Evolutionary conservation across 2,329 filamentous ascomycete genomes (phyloP), one percentile per base, ranked within the genome.

Genomic region (Sclerotinia borealis): DNA sequence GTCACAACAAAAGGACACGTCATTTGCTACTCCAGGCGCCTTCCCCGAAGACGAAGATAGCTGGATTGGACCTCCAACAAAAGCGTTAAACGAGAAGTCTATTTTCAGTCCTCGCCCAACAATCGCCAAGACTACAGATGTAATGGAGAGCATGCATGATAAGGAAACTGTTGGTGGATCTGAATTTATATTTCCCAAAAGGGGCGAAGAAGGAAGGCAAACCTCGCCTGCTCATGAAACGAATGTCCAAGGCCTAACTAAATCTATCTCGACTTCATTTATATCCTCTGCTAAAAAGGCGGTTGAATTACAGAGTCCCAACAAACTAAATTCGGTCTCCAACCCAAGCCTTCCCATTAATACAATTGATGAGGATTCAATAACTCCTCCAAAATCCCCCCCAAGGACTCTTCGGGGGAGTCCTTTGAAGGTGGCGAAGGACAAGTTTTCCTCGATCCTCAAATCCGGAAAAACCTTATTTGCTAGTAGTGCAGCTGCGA

Each of bases 401-500:
- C 79, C 82, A 6, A 78, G 84, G 61, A 78, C 74, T 55, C 80
- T 84, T 70, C 80, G 82, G 9, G 92, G 96, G 68, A 93, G 89
- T 64, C 92, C 92, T 6, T 77, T 97, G 64, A 96, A 93, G 76
- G 92, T 95, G 59, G 93, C 95, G 34, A 98, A 96, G 78, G 91
- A 90, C 72, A 96, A 92, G 74, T 81, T 98, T 54, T 96, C 93
- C 52, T 96, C 93, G 11, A 92, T 96, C 65, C 80, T 97, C 70
- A 93, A 92, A 76, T 90, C 88, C 62, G 95, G 93, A 4, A 93
- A 90, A 75, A 91, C 89, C 17, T 84, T 97, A 55, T 88, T 97
- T 67, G 91, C 89, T 22, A 96, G 90, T 69, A 93, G 85, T 69
- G 85, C 85, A 3, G 84, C 81, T 19, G 77, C 84, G 43, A 87